Conservation (phyloP, 2,329 filamentous ascomycete species). For the Trichoderma aggressivum region DNA sequence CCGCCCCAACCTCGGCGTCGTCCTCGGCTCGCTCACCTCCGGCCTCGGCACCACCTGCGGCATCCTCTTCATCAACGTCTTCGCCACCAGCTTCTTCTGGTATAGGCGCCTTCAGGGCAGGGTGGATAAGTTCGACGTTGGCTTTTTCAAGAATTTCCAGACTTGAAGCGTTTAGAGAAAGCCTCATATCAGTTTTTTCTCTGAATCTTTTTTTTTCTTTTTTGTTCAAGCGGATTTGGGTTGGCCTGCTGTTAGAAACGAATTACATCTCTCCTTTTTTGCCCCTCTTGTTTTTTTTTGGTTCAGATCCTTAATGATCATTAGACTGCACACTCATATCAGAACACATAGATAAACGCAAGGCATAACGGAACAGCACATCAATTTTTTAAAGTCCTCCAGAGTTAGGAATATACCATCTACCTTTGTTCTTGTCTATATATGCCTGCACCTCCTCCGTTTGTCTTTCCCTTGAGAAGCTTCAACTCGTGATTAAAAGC, state of each 20-base stretch:
- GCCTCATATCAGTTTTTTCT: background rate
- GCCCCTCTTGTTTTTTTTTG: background rate
- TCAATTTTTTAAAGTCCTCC: background rate
- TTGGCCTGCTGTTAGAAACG: background rate
- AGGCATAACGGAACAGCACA: background rate
- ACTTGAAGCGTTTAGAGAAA: background rate
- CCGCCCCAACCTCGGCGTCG: slow-evolving; percentile 16
- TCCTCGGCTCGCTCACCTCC: slow-evolving; percentile 18
- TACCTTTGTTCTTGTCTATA: slow-evolving; percentile 8
- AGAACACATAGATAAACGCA: slow-evolving; percentile 2
- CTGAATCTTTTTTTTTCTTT: background rate
- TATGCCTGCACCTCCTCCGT: background rate
- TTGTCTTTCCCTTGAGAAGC: background rate
- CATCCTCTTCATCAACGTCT: slow-evolving; percentile 20
- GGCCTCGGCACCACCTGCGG: slow-evolving; percentile 8
- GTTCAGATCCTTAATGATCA: background rate
- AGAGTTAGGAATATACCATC: background rate
- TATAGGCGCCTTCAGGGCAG: slow-evolving; percentile 2
- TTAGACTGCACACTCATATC: background rate
- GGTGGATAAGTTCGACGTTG: slow-evolving; percentile 7
- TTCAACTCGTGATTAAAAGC: background rate
- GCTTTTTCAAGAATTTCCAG: slow-evolving; percentile 10
- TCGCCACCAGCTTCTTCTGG: slow-evolving; percentile 16
- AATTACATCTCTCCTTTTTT: background rate
- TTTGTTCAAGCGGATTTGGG: background rate